Evolutionary conservation across 2,329 filamentous ascomycete genomes (phyloP).

Genomic region (Hymenoscyphus repandus): DNA sequence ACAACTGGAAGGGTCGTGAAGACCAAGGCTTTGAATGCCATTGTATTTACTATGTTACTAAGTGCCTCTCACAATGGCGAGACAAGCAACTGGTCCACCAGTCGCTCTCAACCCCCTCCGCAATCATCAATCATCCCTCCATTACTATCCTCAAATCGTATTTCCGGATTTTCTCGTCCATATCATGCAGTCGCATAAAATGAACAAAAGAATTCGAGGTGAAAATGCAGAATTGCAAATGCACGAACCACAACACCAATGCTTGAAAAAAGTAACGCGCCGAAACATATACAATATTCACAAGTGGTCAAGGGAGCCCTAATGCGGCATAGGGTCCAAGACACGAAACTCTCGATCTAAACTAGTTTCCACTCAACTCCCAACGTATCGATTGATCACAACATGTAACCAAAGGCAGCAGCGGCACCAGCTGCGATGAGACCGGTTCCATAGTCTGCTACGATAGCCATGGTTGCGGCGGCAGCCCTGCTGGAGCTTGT

Average conservation of each 20-base stretch:
- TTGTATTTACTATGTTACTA: conserved; percentile 5
- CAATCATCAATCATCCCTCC: conserved; percentile 3
- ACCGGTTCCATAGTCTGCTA: conserved; percentile 39
- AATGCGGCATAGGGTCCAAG: conserved; percentile 1
- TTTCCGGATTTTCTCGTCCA: not conserved
- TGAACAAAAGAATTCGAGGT: conserved; percentile 1
- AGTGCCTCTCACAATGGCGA: not conserved
- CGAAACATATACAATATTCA: conserved; percentile 26
- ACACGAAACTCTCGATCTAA: conserved; percentile 5
- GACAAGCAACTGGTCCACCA: not conserved
- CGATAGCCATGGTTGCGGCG: conserved; percentile 22
- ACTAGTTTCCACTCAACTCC: not conserved
- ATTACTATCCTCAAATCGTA: conserved; percentile 1
- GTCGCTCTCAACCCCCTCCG: not conserved
- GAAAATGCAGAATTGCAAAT: conserved; percentile 18
- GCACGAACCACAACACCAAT: conserved; percentile 30
- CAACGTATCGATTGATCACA: conserved; percentile 34
- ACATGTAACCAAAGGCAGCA: conserved; percentile 48
- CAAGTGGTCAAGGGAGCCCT: conserved; percentile 11
- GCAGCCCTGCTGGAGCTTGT: conserved; percentile 25
- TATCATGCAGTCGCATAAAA: not conserved
- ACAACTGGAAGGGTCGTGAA: not conserved
- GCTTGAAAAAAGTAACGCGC: conserved; percentile 28
- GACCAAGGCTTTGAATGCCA: not conserved
- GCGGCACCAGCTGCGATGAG: conserved; percentile 44